phyloP scores from a whole-genome alignment of 345 rosid species.

The Mercurialis annua region DNA sequence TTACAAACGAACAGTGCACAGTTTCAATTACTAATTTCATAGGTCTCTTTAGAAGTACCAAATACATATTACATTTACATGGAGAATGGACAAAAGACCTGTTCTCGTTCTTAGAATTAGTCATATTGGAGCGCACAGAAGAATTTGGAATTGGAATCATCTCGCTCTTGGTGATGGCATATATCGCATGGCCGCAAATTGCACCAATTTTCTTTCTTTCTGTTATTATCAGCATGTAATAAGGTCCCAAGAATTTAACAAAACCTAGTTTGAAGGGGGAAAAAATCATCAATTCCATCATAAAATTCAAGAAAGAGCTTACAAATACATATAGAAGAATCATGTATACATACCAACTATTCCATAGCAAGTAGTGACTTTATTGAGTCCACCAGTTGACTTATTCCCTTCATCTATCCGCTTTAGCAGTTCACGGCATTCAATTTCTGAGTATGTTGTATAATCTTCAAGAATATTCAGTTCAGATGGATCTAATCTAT shows the following conservation, averaged over 20 bases:
- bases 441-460: constrained; percentile 56
- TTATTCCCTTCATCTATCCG: constrained; percentile 81
- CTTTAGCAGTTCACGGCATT: constrained; percentile 58
- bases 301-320: not conserved
- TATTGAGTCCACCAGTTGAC: constrained; percentile 79
- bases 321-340: not conserved
- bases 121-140: constrained; percentile 67
- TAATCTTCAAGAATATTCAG: constrained; percentile 65
- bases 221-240: constrained; percentile 88
- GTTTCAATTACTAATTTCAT: constrained; percentile 25
- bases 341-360: constrained; percentile 61
- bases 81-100: constrained; percentile 93
- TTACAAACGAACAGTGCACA: constrained; percentile 40
- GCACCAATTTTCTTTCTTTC: constrained; percentile 84
- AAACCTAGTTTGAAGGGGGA: constrained; percentile 52
- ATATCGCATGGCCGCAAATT: constrained; percentile 71
- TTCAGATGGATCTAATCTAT: constrained; percentile 65
- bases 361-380: constrained; percentile 76
- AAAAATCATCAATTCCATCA: constrained; percentile 4
- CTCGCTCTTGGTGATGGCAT: constrained; percentile 65
- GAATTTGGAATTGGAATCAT: constrained; percentile 69
- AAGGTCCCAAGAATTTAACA: constrained; percentile 85
- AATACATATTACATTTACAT: constrained; percentile 77
- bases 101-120: constrained; percentile 91
- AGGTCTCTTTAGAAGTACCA: constrained; percentile 45